phyloP scores from a whole-genome alignment of 129 eudicot genomes.

The Artemisia argyi region DNA sequence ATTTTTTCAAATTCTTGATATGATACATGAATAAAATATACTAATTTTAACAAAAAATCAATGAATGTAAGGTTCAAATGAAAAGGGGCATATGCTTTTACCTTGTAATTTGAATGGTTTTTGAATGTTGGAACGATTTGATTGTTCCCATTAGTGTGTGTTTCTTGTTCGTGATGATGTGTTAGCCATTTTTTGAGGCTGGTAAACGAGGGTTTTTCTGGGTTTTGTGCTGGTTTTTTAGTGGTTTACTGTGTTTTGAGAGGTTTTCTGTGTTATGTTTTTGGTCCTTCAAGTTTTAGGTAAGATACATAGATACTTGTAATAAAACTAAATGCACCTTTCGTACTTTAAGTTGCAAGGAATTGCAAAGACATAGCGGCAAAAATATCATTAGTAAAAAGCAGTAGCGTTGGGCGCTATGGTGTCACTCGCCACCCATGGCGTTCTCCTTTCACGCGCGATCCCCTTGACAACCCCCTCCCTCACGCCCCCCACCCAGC shows the following conservation, averaged over 20 bases:
- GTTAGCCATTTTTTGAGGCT: slow-evolving; percentile 30
- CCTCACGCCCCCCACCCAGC: no score
- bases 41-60: slow-evolving; percentile 9
- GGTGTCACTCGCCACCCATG: no score
- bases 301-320: not conserved
- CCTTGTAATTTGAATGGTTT: slow-evolving; percentile 21
- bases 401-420: no score
- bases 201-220: slow-evolving; percentile 30
- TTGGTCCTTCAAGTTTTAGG: not conserved
- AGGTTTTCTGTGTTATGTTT: not conserved
- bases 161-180: slow-evolving; percentile 5
- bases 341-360: no score
- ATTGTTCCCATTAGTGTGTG: slow-evolving; percentile 19
- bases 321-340: no score
- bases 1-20: slow-evolving; percentile 12
- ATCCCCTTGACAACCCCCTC: no score
- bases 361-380: no score
- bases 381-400: no score
- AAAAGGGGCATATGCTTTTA: not conserved
- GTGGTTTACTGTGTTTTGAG: not conserved
- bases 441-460: no score
- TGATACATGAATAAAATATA: slow-evolving; percentile 31
- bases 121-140: slow-evolving; percentile 15
- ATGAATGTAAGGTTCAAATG: slow-evolving; percentile 11
- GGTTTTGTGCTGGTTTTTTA: not conserved